phyloP scores from a whole-genome alignment of 129 eudicot species.

The Arctium lappa region DNA sequence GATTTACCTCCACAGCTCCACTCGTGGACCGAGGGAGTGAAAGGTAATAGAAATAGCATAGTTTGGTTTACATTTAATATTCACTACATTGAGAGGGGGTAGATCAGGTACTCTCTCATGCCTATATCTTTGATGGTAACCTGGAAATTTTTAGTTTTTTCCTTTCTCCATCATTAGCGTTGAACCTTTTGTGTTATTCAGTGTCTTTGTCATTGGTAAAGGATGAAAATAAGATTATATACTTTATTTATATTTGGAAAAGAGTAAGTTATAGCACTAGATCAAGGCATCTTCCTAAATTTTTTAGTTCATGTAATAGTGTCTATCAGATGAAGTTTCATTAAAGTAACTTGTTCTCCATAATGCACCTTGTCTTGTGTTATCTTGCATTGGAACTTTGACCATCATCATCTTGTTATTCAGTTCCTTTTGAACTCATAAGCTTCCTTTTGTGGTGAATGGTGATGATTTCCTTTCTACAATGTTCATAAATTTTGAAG shows the following conservation, averaged over 20 bases:
- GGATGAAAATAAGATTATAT: not conserved
- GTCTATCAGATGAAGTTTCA: not conserved
- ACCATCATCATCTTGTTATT: not conserved
- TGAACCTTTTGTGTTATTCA: not conserved
- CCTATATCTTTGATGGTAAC: not conserved
- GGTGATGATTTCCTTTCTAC: not conserved
- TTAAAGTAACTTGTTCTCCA: not conserved
- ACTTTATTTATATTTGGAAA: not conserved
- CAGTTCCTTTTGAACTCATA: not conserved
- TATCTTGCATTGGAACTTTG: not conserved
- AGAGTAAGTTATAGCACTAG: not conserved
- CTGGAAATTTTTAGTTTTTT: not conserved
- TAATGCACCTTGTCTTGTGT: not conserved
- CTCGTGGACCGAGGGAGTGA: not conserved
- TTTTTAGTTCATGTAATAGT: not conserved
- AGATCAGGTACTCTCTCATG: not conserved
- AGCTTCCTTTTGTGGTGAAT: not conserved
- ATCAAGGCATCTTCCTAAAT: not conserved
- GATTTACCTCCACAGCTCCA: not conserved
- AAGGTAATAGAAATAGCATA: not conserved
- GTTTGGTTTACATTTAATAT: not conserved
- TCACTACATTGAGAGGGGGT: not conserved
- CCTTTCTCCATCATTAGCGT: not conserved
- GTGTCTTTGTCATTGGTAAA: not conserved
- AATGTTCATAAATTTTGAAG: not conserved